Conservation (phyloP, 805 yeast genomes). For the Aciculoconidium aculeatum region DNA sequence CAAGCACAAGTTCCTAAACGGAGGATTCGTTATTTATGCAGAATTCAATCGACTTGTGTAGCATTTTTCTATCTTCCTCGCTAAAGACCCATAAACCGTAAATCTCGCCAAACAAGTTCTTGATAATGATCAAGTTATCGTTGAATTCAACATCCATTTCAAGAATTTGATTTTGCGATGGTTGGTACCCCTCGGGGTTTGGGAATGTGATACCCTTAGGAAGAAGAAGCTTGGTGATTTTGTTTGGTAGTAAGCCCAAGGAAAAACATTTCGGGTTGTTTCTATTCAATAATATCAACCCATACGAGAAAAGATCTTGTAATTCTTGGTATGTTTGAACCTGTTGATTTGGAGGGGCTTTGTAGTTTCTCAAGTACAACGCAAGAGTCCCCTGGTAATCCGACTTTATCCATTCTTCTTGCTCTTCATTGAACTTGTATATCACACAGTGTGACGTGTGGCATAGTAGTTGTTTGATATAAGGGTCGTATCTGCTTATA, state of each 20-base stretch:
- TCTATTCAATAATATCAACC: slow-evolving; percentile 65
- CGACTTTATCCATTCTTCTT: slow-evolving; percentile 63
- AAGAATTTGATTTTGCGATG: slow-evolving; percentile 14
- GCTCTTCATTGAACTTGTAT: slow-evolving; percentile 52
- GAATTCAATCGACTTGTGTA: slow-evolving; percentile 42
- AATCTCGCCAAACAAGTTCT: slow-evolving; percentile 61
- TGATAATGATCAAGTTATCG: slow-evolving; percentile 64
- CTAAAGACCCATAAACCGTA: slow-evolving; percentile 78
- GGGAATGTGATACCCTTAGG: slow-evolving; percentile 26
- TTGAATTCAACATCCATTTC: slow-evolving; percentile 63
- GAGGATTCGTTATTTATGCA: slow-evolving; percentile 34
- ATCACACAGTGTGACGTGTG: slow-evolving; percentile 69
- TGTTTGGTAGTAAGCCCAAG: slow-evolving; percentile 58
- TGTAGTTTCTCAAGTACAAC: slow-evolving; percentile 50
- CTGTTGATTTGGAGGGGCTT: slow-evolving; percentile 15
- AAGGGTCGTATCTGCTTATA: slow-evolving; percentile 70
- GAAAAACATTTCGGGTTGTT: slow-evolving; percentile 65
- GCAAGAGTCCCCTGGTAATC: slow-evolving; percentile 70
- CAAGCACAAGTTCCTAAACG: no score
- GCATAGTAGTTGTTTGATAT: slow-evolving; percentile 59
- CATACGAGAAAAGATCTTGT: slow-evolving; percentile 52
- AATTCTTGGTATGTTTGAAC: slow-evolving; percentile 24
- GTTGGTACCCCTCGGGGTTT: slow-evolving; percentile 9
- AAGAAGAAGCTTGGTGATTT: slow-evolving; percentile 40
- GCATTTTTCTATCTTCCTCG: slow-evolving; percentile 56